Conservation (phyloP, 2,329 filamentous ascomycete species). For the Colletotrichum destructivum region DNA sequence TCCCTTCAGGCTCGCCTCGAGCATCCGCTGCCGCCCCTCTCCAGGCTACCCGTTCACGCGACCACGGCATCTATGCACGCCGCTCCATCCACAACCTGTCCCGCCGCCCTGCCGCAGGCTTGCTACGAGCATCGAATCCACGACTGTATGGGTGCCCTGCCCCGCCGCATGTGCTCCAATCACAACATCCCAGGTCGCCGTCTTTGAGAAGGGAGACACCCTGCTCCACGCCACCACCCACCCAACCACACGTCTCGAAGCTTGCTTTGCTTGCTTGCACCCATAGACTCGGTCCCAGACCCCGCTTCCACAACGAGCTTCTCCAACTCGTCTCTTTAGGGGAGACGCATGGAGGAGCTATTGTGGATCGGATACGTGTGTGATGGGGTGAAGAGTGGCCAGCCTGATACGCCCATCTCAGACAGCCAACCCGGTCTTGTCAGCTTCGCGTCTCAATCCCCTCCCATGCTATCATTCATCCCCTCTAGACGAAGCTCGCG, state of each 20-base stretch:
- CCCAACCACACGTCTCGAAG: constrained; percentile 16
- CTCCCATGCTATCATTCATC: background rate
- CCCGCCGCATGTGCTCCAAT: constrained; percentile 25
- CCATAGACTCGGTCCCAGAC: constrained; percentile 32
- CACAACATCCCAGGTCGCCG: constrained; percentile 18
- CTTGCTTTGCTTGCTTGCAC: constrained; percentile 7
- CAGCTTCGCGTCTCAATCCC: constrained; percentile 2
- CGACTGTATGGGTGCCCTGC: constrained; percentile 13
- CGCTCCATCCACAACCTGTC: constrained; percentile 22
- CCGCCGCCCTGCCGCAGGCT: constrained; percentile 28
- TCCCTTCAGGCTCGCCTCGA: constrained; percentile 21
- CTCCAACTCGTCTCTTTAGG: background rate
- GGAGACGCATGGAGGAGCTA: constrained; percentile 4
- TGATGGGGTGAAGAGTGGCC: background rate
- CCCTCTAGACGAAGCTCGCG: background rate
- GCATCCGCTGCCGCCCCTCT: background rate
- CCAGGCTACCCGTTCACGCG: constrained; percentile 30
- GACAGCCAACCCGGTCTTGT: constrained; percentile 21
- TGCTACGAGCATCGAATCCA: constrained; percentile 16
- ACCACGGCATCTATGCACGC: constrained; percentile 35
- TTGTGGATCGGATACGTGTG: constrained; percentile 22
- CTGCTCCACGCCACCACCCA: constrained; percentile 13
- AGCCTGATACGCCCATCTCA: constrained; percentile 38
- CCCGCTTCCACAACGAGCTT: constrained; percentile 17
- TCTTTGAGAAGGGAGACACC: constrained; percentile 27